phyloP scores from a whole-genome alignment of 2,329 filamentous ascomycete species.

The Sporothrix pseudoabietina region DNA sequence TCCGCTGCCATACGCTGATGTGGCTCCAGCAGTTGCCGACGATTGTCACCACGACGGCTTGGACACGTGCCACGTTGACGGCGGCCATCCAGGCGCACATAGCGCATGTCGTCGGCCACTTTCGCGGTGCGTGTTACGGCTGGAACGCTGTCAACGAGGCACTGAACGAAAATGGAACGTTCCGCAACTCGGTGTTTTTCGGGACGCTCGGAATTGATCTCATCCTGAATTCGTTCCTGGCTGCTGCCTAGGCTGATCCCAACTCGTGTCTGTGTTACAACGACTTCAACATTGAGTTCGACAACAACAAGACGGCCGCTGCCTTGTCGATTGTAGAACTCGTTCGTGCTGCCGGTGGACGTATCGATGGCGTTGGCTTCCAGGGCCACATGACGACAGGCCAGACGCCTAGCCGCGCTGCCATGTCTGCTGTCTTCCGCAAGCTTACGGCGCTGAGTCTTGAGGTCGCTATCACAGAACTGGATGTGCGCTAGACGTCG shows the following conservation, averaged over 20 bases:
- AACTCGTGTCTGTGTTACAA: slow-evolving; percentile 56
- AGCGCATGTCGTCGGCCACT: slow-evolving; percentile 50
- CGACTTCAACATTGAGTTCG: slow-evolving; percentile 54
- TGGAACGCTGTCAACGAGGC: slow-evolving; percentile 61
- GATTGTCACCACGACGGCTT: slow-evolving; percentile 47
- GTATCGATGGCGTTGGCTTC: slow-evolving; percentile 56
- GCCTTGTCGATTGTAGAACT: slow-evolving; percentile 41
- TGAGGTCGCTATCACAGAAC: slow-evolving; percentile 56
- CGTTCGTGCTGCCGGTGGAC: slow-evolving; percentile 42
- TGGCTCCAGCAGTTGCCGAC: slow-evolving; percentile 53
- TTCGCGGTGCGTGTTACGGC: slow-evolving; percentile 50
- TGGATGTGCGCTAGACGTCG: slow-evolving; percentile 51
- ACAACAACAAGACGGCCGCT: slow-evolving; percentile 41
- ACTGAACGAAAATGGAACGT: slow-evolving; percentile 53
- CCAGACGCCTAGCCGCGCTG: slow-evolving; percentile 44
- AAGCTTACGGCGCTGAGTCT: slow-evolving; percentile 48
- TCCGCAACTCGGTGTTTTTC: slow-evolving; percentile 49
- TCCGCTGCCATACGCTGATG: slow-evolving; percentile 58
- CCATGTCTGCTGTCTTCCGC: slow-evolving; percentile 45
- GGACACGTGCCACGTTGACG: slow-evolving; percentile 56
- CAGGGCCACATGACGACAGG: slow-evolving; percentile 55
- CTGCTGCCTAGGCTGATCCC: slow-evolving; percentile 48
- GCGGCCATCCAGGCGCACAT: slow-evolving; percentile 56
- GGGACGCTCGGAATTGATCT: slow-evolving; percentile 50
- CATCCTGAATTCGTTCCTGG: slow-evolving; percentile 52